phyloP scores from a whole-genome alignment of 805 yeast species.

The Yamadazyma kitorensis region DNA sequence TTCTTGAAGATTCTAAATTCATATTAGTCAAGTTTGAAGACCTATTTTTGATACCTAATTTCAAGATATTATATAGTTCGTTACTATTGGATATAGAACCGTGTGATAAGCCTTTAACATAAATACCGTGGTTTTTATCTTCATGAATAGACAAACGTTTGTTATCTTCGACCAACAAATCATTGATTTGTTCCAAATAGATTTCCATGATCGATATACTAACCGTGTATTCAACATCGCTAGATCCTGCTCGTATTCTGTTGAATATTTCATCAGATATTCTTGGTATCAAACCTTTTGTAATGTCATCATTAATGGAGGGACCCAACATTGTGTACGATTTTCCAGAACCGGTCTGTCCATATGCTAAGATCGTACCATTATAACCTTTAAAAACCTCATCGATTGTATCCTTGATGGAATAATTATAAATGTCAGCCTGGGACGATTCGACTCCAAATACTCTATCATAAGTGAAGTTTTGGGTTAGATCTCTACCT shows the following conservation, averaged over 20 bases:
- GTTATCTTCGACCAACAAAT: conserved; percentile 52
- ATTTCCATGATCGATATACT: conserved; percentile 77
- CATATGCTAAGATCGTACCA: conserved; percentile 75
- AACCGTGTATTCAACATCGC: conserved; percentile 59
- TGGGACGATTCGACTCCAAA: conserved; percentile 55
- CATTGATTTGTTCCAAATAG: conserved; percentile 73
- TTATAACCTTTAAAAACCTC: conserved; percentile 75
- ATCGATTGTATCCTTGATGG: conserved; percentile 60
- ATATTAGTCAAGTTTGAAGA: conserved; percentile 61
- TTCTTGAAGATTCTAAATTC: conserved; percentile 73
- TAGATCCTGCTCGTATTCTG: conserved; percentile 43
- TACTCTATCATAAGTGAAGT: conserved; percentile 64
- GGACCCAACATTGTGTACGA: conserved; percentile 75
- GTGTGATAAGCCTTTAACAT: conserved; percentile 67
- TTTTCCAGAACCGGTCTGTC: conserved; percentile 78
- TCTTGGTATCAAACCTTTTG: conserved; percentile 67
- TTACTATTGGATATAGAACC: conserved; percentile 55
- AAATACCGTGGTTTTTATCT: conserved; percentile 59
- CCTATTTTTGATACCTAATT: conserved; percentile 56
- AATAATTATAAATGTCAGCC: conserved; percentile 53
- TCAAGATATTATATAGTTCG: conserved; percentile 58
- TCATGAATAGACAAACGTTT: conserved; percentile 53
- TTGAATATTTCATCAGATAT: conserved; percentile 64
- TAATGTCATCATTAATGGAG: conserved; percentile 27
- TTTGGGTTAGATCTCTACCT: conserved; percentile 22